Evolutionary conservation across 345 rosid genomes (phyloP).

Genomic region (Populus simonii): DNA sequence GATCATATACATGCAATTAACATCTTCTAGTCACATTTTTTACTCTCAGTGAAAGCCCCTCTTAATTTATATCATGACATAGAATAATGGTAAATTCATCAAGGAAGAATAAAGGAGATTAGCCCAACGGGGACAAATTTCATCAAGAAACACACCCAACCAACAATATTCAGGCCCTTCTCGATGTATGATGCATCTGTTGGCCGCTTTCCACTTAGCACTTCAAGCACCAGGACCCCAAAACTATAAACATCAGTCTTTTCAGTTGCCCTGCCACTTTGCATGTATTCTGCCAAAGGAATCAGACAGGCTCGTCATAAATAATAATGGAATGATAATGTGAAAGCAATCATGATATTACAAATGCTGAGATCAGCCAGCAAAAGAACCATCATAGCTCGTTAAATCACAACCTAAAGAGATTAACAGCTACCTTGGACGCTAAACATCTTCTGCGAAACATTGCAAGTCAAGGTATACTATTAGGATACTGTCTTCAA

Average conservation of each 20-base stretch:
- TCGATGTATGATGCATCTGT: constrained; percentile 95
- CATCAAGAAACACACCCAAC: constrained; percentile 67
- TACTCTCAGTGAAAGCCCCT: background rate
- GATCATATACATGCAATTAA: background rate
- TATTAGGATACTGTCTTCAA: background rate
- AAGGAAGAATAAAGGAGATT: background rate
- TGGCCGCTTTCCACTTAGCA: constrained; percentile 92
- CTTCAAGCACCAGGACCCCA: constrained; percentile 90
- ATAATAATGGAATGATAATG: background rate
- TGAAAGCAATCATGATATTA: background rate
- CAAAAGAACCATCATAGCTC: constrained; percentile 1
- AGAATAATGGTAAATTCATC: background rate
- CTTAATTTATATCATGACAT: background rate
- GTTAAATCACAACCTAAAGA: background rate
- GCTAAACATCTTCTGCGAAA: background rate
- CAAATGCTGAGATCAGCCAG: background rate
- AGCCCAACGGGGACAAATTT: background rate
- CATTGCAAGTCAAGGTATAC: background rate
- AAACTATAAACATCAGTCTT: constrained; percentile 97
- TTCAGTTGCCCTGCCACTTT: constrained; percentile 97
- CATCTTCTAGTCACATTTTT: background rate
- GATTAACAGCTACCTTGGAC: background rate
- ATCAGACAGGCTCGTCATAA: constrained; percentile 5
- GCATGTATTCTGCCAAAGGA: constrained; percentile 78
- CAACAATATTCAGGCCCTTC: constrained; percentile 95